These are phyloP conservation scores for Fusarium denticulatum DNA, from an alignment of 2,329 filamentous ascomycete genomes.

Conservation along the genomic window DNA sequence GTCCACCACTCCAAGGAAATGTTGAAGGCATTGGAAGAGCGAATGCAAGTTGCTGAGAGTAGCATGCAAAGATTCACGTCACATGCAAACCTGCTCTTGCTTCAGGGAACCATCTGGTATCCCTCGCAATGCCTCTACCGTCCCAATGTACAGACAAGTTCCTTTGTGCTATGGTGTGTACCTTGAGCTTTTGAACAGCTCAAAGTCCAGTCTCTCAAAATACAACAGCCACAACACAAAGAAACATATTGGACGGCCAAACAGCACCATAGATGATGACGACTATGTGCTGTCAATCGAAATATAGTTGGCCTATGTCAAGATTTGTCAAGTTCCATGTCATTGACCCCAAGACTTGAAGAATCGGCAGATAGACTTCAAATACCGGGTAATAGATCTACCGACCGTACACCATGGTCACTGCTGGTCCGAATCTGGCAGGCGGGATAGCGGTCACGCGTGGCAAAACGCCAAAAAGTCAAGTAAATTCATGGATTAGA, in stretches of 20 bases:
- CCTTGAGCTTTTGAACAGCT: not conserved
- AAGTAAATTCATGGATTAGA: slow-evolving; percentile 34
- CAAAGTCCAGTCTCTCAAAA: not conserved
- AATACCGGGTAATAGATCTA: slow-evolving; percentile 18
- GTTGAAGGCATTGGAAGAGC: not conserved
- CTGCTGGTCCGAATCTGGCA: slow-evolving; percentile 32
- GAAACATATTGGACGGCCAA: not conserved
- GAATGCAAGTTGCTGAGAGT: not conserved
- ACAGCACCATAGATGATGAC: not conserved
- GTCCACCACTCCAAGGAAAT: not conserved
- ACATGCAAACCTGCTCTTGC: not conserved
- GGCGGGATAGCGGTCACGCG: slow-evolving; percentile 45
- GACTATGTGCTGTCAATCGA: not conserved
- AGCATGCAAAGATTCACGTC: not conserved
- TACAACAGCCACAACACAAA: not conserved
- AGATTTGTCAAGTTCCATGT: not conserved
- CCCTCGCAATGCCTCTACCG: not conserved
- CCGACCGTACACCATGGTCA: slow-evolving; percentile 19
- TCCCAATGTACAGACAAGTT: not conserved
- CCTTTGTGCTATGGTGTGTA: not conserved
- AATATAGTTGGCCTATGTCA: not conserved
- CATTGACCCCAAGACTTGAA: too few species aligned
- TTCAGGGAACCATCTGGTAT: not conserved
- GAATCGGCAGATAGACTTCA: not conserved
- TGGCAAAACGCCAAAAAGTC: slow-evolving; percentile 53